Evolutionary conservation across 345 rosid species (phyloP), one percentile per base, ranked within the genome.

Genomic region (Abelmoschus esculentus): DNA sequence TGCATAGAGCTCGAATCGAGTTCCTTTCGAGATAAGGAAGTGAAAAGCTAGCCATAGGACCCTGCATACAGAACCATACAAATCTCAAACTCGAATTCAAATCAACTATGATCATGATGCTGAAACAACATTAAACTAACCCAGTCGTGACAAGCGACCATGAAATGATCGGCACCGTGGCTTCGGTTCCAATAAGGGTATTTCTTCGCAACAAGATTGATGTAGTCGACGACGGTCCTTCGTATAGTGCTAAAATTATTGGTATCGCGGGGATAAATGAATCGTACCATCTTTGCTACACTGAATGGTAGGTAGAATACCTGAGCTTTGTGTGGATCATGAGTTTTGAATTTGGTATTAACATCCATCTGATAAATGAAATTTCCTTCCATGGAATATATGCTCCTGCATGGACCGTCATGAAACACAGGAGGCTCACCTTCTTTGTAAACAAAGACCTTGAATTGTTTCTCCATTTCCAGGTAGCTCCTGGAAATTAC

Each of bases 381-480:
- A 89, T 74, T 85, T 54, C 98, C 97, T 73, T 93, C 97, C 88
- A 84, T 90, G 40, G 93, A 76, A 56, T 93, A 93, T 55, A 55
- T 55, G 32, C 13, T 55, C 60, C 6, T 55, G 60, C 60, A 55
- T 3, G 60, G 60, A 22, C 60, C 60, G 10, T 55, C 60, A 11
- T 55, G 60, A 19, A 55, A 55, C 31, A 55, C 29, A 3, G 60
- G 60, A 55, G 31, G 15, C 60, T 55, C 60, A 31, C 60, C 60
- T 55, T 55, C 60, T 55, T 55, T 55, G 60, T 55, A 55, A 89
- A 89, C 83, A 49, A 68, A 90, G 11, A 93, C 80, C 83, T 89
- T 90, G 34, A 93, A 90, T 52, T 76, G 78, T 64, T 81, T 86
- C 70, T 93, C 98, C 98, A 93, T 93, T 78, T 90, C 97, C 81